phyloP scores from a whole-genome alignment of 106 monocot genomes.

The Acanthochlamys bracteata region DNA sequence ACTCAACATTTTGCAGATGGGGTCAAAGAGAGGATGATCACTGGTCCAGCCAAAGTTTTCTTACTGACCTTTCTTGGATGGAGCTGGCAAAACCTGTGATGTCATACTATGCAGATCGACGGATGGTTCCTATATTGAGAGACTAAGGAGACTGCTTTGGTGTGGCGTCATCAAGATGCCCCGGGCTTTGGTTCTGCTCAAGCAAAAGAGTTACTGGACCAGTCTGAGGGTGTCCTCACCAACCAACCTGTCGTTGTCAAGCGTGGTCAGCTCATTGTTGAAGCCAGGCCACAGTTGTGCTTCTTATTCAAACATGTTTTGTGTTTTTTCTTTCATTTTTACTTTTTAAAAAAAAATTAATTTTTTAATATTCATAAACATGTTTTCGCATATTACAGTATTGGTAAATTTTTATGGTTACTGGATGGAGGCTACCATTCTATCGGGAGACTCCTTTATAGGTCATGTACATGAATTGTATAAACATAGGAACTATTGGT shows the following conservation, averaged over 20 bases:
- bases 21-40: constrained; percentile 34
- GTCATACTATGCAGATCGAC: constrained; percentile 57
- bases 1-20: constrained; percentile 25
- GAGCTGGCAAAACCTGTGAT: constrained; percentile 51
- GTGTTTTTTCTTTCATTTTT: neutral
- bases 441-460: no score
- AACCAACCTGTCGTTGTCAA: constrained; percentile 54
- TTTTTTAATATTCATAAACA: neutral
- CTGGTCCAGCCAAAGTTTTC: constrained; percentile 10
- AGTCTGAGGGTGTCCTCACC: constrained; percentile 48
- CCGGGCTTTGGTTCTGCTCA: constrained; percentile 43
- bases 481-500: no score
- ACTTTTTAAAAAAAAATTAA: no score
- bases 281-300: constrained; percentile 52
- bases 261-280: constrained; percentile 47
- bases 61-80: constrained; percentile 45
- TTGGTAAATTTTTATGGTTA: no score
- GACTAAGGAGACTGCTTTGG: constrained; percentile 53
- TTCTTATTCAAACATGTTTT: neutral
- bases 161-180: constrained; percentile 59
- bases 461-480: no score
- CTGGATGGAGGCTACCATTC: no score
- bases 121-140: constrained; percentile 63
- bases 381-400: no score
- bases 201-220: constrained; percentile 45